Evolutionary conservation across 306 rosid genomes (phyloP), one percentile per base, ranked within the genome.

Genomic region (Mimosa pudica): DNA sequence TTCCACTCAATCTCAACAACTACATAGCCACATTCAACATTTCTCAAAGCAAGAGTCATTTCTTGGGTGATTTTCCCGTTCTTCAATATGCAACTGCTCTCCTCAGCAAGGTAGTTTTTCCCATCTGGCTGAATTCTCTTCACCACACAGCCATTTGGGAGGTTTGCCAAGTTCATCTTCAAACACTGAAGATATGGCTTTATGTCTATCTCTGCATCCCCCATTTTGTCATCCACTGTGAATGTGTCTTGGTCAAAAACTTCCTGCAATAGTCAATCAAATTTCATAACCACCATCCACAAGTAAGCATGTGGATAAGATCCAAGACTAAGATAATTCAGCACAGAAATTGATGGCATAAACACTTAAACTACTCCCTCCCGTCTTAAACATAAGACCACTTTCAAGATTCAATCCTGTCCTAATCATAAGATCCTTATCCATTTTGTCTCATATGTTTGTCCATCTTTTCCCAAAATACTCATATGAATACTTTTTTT

Each of bases 241-340:
- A 95, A 84, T 0, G 88, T 88, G 82, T 95, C 99, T 49, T 85
- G 84, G 87, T 95, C 98, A 62, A 47, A 95, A 76, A 91, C 97
- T 4, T 82, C 67, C 98, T 93, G 79, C 60, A 83, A 68, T 0
- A 81, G 38, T 32, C 13, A 30, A 46, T 24, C 69, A 64, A 72
- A 49, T 30, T 66, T 33, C 48, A 79, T 51, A 13, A 42, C 35
- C 71, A 49, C 71, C n/a, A 16, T 79, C 48, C 68, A 62, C 33
- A 84, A 41, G 5, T 70, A 5, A 74, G 54, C 70, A 44, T 18
- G 49, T 33, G 9, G 20, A 60, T 51, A 54, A 8, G 7, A 11
- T 24, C 42, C 24, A 9, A 36, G 71, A 14, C 30, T 66, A 14
- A 36, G 10, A 17, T 67, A 41, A 67, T 38, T 38, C 42, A 38